Percentiles rank a stretch among this genome's conserved stretches.
Conservation (phyloP, 2,329 filamentous ascomycete genomes). For the Aspergillus pseudoviridinutans region DNA sequence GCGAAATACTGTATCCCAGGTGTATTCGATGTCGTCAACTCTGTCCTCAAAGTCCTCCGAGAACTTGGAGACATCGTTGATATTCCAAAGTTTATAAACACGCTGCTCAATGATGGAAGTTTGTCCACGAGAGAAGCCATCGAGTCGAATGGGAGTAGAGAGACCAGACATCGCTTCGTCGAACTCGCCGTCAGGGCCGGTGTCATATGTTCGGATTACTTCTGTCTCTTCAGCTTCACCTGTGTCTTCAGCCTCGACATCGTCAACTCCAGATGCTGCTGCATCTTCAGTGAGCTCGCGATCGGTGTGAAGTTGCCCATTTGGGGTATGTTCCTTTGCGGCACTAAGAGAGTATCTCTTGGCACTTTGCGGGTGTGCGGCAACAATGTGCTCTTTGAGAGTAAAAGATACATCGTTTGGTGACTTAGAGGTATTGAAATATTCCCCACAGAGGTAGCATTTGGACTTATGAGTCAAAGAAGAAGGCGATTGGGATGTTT, state of each 20-base stretch:
- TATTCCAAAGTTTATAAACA: slow-evolving; percentile 33
- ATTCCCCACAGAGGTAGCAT: slow-evolving; percentile 36
- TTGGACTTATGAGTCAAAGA: slow-evolving; percentile 24
- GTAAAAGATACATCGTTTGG: slow-evolving; percentile 20
- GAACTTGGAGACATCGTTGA: slow-evolving; percentile 34
- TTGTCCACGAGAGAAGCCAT: slow-evolving; percentile 20
- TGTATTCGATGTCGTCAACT: slow-evolving; percentile 23
- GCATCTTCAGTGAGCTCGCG: slow-evolving; percentile 15
- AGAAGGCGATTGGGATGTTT: slow-evolving; percentile 32
- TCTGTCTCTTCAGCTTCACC: slow-evolving; percentile 15
- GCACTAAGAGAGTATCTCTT: slow-evolving; percentile 16
- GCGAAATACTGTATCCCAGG: slow-evolving; percentile 32
- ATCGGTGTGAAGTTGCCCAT: slow-evolving; percentile 13
- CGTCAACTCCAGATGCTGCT: slow-evolving; percentile 5
- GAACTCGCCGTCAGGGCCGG: slow-evolving; percentile 15
- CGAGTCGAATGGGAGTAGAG: slow-evolving; percentile 18
- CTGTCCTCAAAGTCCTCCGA: slow-evolving; percentile 32
- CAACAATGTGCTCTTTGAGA: slow-evolving; percentile 31
- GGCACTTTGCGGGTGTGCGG: slow-evolving; percentile 30
- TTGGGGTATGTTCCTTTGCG: slow-evolving; percentile 21
- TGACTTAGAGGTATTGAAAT: slow-evolving; percentile 20
- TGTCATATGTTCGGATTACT: slow-evolving; percentile 13
- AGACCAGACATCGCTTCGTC: slow-evolving; percentile 20
- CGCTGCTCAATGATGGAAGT: slow-evolving; percentile 27
- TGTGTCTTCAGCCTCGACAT: slow-evolving; percentile 10